phyloP scores from a whole-genome alignment of 1,284 basidiomycete genomes.

The Pascua sp. region DNA sequence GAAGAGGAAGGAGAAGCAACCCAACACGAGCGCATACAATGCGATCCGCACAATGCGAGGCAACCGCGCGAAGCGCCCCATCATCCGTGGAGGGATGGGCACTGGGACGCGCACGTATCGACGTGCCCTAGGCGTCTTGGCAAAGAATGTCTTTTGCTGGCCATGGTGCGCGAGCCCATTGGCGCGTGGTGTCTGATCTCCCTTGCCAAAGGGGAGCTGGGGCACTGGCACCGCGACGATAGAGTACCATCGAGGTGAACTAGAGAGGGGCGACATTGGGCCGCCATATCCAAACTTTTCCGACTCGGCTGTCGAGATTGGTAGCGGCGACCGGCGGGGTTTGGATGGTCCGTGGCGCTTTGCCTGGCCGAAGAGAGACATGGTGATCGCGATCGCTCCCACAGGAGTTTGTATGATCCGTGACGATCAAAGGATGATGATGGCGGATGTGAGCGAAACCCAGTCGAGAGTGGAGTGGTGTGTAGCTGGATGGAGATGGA shows the following conservation, averaged over 20 bases:
- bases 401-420: no score
- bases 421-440: no score
- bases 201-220: conserved; percentile 21
- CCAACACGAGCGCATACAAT: conserved; percentile 54
- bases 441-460: no score
- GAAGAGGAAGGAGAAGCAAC: conserved; percentile 54
- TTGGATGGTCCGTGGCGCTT: conserved; percentile 42
- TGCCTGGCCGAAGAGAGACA: conserved; percentile 50
- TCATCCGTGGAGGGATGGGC: conserved; percentile 61
- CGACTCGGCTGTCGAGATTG: conserved; percentile 37
- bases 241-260: conserved; percentile 35
- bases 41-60: conserved; percentile 56
- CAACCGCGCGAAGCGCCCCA: conserved; percentile 51
- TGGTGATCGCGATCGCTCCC: conserved; percentile 12
- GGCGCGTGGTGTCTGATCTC: conserved; percentile 10
- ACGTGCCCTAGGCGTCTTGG: not conserved
- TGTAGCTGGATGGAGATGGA: no score
- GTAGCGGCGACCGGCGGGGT: conserved; percentile 45
- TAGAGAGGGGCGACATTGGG: conserved; percentile 4
- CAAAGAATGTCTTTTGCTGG: conserved; percentile 5
- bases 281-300: conserved; percentile 36
- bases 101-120: conserved; percentile 47
- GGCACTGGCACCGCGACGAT: conserved; percentile 44
- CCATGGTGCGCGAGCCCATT: conserved; percentile 19
- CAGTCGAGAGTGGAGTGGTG: no score